phyloP scores from a whole-genome alignment of 495 filamentous ascomycete species.

The Aspergillus avenaceus region DNA sequence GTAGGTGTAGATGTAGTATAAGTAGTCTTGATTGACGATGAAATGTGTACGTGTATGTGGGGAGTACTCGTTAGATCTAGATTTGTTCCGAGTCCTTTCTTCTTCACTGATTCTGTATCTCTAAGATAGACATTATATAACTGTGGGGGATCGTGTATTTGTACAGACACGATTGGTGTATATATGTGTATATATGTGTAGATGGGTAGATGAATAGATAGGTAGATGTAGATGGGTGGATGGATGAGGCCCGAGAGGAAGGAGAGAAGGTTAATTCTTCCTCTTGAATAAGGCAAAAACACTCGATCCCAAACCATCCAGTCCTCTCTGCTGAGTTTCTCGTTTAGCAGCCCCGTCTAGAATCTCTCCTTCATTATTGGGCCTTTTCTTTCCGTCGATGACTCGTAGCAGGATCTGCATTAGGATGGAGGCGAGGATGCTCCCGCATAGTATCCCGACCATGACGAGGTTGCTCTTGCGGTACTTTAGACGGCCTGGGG shows the following conservation, averaged over 20 bases:
- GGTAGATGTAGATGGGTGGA: no score
- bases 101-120: no score
- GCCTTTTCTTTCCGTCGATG: conserved; percentile 52
- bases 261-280: background rate
- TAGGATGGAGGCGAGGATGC: conserved; percentile 63
- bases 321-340: conserved; percentile 64
- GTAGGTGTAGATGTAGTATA: no score
- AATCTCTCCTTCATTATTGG: conserved; percentile 49
- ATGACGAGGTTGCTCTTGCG: conserved; percentile 81
- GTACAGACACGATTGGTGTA: no score
- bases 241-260: background rate
- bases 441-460: conserved; percentile 77
- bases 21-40: no score
- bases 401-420: conserved; percentile 65
- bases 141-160: no score
- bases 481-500: conserved; percentile 64
- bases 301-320: conserved; percentile 48
- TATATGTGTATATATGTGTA: no score
- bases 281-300: conserved; percentile 8
- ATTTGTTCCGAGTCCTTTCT: no score
- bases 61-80: no score
- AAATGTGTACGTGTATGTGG: no score
- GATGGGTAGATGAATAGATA: no score
- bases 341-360: conserved; percentile 68
- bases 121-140: no score